phyloP scores from a whole-genome alignment of 2,329 filamentous ascomycete species.

The Curvularia spicifera region DNA sequence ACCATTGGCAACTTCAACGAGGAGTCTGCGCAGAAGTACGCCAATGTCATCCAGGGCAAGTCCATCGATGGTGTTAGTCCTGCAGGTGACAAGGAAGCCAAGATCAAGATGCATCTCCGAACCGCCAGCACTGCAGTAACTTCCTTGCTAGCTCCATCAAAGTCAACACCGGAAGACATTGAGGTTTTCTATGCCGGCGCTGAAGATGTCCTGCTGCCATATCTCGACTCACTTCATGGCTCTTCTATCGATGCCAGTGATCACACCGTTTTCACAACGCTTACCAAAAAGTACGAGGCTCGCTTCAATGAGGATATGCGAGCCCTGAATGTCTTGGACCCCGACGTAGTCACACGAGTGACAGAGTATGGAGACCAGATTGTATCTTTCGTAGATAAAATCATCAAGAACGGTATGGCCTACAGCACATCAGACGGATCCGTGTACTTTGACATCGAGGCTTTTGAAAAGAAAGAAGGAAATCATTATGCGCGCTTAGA shows the following conservation, averaged over 20 bases:
- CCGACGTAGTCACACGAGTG: constrained; percentile 84
- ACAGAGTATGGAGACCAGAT: constrained; percentile 92
- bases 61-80: constrained; percentile 59
- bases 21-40: constrained; percentile 60
- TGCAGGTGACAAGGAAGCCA: constrained; percentile 79
- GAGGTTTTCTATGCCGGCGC: constrained; percentile 63
- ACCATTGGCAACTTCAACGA: constrained; percentile 56
- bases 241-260: constrained; percentile 64
- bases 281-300: constrained; percentile 86
- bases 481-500: constrained; percentile 86
- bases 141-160: constrained; percentile 51
- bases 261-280: constrained; percentile 81
- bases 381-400: constrained; percentile 79
- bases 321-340: constrained; percentile 80
- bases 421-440: constrained; percentile 79
- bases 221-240: constrained; percentile 72
- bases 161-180: constrained; percentile 38
- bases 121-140: constrained; percentile 62
- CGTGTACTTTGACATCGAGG: constrained; percentile 90
- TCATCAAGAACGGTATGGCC: constrained; percentile 84
- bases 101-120: constrained; percentile 87
- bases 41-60: constrained; percentile 61
- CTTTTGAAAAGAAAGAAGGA: constrained; percentile 78
- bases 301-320: constrained; percentile 89
- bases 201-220: constrained; percentile 77